Evolutionary conservation across 2,329 filamentous ascomycete genomes (phyloP), one percentile per base, ranked within the genome.

Genomic region (Fusarium pseudoanthophilum): DNA sequence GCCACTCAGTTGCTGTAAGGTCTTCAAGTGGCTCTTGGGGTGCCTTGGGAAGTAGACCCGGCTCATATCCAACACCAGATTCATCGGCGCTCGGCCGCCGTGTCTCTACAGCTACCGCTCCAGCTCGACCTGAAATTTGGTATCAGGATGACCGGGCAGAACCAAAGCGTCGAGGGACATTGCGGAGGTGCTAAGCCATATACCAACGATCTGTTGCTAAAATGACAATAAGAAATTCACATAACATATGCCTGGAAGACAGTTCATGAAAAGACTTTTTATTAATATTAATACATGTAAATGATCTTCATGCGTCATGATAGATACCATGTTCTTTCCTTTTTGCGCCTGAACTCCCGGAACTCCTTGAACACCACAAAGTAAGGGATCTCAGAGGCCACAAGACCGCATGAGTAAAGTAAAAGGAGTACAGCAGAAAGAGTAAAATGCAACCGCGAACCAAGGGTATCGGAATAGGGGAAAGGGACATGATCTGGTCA

Each of bases 251-350:
- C 21, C 4, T 46, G 20, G 10, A 10, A 26, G 6, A 15, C 6
- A 11, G 18, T 4, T 16, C 8, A 40, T 11, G 11, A 21, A 14
- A 40, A n/a, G 39, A 13, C 0, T 1, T 8, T n/a, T 40, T 5
- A n/a, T 40, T 40, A 15, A 3, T 15, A 36, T 5, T 8, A 8
- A 36, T 15, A 2, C 1, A 24, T 15, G 3, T 20, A 11, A 8
- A 1, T 11, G 2, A 9, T 3, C 2, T 15, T 4, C 1, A 8
- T 36, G n/a, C 2, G 18, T 18, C 30, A 9, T 18, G 7, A 3
- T 6, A n/a, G 3, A 14, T 32, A 5, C 2, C 1, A 10, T 10
- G 9, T 18, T 10, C 0, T 18, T 1, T 4, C 2, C 21, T 3
- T 7, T 24, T 5, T 51, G 2, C 11, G 28, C 4, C 15, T 24